These are phyloP conservation scores for Nicotiana benthamiana DNA, from an alignment of 257 asterid species.

Conservation along the genomic window DNA sequence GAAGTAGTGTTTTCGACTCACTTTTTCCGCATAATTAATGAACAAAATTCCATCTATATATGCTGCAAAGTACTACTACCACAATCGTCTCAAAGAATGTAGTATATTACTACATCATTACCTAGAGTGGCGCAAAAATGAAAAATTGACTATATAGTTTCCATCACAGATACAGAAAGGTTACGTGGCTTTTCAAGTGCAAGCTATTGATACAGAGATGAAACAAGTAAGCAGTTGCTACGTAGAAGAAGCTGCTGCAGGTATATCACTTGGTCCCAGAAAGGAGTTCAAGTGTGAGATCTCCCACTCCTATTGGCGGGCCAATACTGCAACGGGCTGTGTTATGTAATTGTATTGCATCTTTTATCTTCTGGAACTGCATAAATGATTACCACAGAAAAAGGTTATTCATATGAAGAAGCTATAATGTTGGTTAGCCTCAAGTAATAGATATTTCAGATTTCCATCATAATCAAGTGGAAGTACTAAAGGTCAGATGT, in stretches of 20 bases:
- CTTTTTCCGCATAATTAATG: background rate
- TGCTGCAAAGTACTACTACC: background rate
- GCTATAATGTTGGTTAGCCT: too few relatives aligned
- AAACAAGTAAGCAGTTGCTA: slow-evolving; percentile 13
- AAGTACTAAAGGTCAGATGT: too few relatives aligned
- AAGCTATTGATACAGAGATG: background rate
- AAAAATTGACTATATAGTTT: slow-evolving; percentile 16
- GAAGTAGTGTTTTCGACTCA: background rate
- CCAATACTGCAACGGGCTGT: slow-evolving; percentile 91
- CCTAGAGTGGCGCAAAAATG: background rate
- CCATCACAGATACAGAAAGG: background rate
- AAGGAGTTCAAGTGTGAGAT: slow-evolving; percentile 40
- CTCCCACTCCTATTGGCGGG: slow-evolving; percentile 73
- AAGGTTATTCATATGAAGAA: background rate
- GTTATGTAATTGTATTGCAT: slow-evolving; percentile 67
- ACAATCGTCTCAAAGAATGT: background rate
- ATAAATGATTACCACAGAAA: background rate
- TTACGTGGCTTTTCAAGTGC: background rate
- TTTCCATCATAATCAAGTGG: too few relatives aligned
- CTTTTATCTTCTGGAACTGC: slow-evolving; percentile 92
- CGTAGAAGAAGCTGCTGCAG: slow-evolving; percentile 32
- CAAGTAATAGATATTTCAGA: too few relatives aligned
- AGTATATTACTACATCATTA: slow-evolving; percentile 6
- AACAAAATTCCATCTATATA: background rate
- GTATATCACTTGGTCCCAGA: slow-evolving; percentile 36